Conservation (phyloP, 192 early-diverging fungal genomes). For the Funneliformis mosseae region DNA sequence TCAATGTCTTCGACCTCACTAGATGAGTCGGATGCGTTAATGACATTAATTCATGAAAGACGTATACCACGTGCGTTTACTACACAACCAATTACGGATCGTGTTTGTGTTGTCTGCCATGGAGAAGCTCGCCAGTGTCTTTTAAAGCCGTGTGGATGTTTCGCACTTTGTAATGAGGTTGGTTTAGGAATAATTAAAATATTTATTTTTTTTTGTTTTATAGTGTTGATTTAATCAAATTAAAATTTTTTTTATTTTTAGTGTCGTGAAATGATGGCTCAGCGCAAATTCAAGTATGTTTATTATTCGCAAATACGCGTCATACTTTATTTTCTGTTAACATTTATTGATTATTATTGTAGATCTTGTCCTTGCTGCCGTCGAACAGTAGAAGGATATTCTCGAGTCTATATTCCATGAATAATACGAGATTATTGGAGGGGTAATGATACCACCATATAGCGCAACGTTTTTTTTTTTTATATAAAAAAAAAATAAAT, state of each 20-base stretch:
- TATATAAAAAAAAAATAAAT: neutral
- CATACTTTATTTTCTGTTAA: neutral
- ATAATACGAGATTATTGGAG: neutral
- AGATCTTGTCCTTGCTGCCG: conserved; percentile 33
- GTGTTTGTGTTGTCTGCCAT: conserved; percentile 33
- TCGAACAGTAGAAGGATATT: conserved; percentile 28
- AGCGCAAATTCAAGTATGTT: conserved; percentile 14
- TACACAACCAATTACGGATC: conserved; percentile 29
- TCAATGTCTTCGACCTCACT: neutral
- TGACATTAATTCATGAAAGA: conserved; percentile 22
- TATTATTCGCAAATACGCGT: neutral
- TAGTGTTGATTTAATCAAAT: neutral
- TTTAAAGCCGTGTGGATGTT: conserved; percentile 31
- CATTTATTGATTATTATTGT: neutral
- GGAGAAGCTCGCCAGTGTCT: conserved; percentile 31
- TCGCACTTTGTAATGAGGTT: conserved; percentile 20
- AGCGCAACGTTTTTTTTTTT: neutral
- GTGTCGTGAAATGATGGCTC: conserved; percentile 29
- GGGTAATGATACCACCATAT: neutral
- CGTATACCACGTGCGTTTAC: neutral
- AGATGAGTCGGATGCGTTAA: conserved; percentile 12
- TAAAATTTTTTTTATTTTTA: neutral
- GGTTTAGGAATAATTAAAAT: neutral
- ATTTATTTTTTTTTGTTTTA: neutral
- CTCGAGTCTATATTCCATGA: conserved; percentile 29